Percentiles rank a stretch among this genome's conserved stretches.
Conservation (phyloP, 768 basidiomycete genomes). For the Leccinum longicurvipes region DNA sequence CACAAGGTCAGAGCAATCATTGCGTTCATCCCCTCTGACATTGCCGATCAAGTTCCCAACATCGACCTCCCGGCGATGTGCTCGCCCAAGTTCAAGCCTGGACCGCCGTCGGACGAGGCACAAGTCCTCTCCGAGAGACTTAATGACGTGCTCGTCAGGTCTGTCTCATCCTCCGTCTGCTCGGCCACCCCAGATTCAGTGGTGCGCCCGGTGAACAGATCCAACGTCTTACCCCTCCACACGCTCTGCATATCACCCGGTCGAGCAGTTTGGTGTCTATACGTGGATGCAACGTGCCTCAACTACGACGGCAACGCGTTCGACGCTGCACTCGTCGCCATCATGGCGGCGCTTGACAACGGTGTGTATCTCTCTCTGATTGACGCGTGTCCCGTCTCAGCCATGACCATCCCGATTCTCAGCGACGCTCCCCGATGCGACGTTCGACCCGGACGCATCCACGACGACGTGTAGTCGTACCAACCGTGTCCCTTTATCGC, state of each 20-base stretch:
- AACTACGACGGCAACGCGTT: slow-evolving; percentile 97
- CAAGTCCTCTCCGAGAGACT: slow-evolving; percentile 85
- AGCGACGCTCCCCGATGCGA: slow-evolving; percentile 73
- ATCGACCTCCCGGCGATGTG: slow-evolving; percentile 92
- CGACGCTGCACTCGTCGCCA: slow-evolving; percentile 84
- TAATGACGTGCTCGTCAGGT: slow-evolving; percentile 76
- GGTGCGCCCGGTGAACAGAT: slow-evolving; percentile 42
- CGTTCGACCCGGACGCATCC: slow-evolving; percentile 63
- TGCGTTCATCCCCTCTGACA: background rate
- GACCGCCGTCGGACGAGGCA: slow-evolving; percentile 92
- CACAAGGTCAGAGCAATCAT: background rate
- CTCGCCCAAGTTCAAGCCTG: slow-evolving; percentile 91
- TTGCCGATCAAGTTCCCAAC: slow-evolving; percentile 69
- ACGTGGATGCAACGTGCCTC: slow-evolving; percentile 91
- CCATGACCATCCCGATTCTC: background rate
- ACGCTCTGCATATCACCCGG: slow-evolving; percentile 78
- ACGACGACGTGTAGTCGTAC: slow-evolving; percentile 61
- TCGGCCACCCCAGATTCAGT: background rate
- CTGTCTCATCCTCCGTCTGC: slow-evolving; percentile 17
- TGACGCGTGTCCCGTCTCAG: background rate
- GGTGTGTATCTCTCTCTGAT: slow-evolving; percentile 48
- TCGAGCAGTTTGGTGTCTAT: slow-evolving; percentile 89
- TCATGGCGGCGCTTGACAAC: slow-evolving; percentile 82
- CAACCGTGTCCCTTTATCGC: slow-evolving; percentile 41
- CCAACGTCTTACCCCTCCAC: slow-evolving; percentile 58